A percentile compares a stretch with the other conserved stretches of the same genome.
Evolutionary conservation across 306 rosid species (phyloP).

Genomic region (Pterocarpus santalinus): DNA sequence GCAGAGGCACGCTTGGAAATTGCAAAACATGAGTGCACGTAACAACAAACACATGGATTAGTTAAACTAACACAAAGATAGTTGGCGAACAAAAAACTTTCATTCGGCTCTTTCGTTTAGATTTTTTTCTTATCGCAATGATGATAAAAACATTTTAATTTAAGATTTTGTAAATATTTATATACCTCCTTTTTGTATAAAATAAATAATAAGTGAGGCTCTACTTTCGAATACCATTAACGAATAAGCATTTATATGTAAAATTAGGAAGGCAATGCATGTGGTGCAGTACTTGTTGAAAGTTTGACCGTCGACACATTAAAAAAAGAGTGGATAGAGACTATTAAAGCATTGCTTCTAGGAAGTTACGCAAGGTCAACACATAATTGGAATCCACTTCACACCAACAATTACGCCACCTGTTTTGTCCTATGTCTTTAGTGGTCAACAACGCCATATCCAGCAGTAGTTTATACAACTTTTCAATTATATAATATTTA

Average conservation of each 20-base stretch:
- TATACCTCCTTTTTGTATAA: too few species aligned
- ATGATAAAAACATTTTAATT: neutral
- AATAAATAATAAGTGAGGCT: too few species aligned
- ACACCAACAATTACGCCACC: conserved; percentile 44
- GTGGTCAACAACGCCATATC: neutral
- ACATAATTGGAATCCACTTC: conserved; percentile 23
- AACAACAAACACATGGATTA: neutral
- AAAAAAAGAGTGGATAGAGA: conserved; percentile 28
- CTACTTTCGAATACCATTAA: too few species aligned
- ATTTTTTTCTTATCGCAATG: neutral
- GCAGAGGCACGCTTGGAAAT: neutral
- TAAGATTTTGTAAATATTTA: neutral
- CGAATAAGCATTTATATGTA: too few species aligned
- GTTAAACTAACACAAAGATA: neutral
- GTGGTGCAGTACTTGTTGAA: neutral
- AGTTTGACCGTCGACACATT: neutral
- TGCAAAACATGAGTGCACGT: conserved; percentile 10
- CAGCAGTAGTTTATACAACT: neutral
- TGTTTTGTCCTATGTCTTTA: neutral
- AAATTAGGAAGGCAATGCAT: neutral
- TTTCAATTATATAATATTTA: neutral
- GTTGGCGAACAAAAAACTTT: neutral
- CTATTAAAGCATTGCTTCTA: neutral
- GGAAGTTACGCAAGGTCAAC: conserved; percentile 45
- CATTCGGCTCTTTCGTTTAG: neutral